phyloP scores from a whole-genome alignment of 352 stramenopile species.

The Phytophthora chlamydospora region DNA sequence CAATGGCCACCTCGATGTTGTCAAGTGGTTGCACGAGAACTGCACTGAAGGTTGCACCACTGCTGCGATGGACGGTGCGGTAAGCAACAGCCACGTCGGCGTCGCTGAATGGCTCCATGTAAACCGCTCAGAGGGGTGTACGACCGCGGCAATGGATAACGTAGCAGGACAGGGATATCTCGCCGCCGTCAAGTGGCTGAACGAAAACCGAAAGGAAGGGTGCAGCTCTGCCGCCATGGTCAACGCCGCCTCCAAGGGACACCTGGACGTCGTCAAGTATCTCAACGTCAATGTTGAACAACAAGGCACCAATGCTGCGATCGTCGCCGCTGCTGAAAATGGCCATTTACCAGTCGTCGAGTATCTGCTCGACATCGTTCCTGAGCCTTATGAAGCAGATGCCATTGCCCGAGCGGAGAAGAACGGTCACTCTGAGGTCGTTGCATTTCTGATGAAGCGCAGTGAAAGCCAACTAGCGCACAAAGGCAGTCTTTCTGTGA shows the following conservation, averaged over 20 bases:
- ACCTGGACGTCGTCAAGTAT: slow-evolving; percentile 29
- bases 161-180: slow-evolving; percentile 7
- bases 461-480: too few relatives aligned
- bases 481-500: too few relatives aligned
- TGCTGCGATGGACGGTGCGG: slow-evolving; percentile 17
- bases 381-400: too few relatives aligned
- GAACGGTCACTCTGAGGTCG: too few relatives aligned
- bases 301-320: slow-evolving; percentile 14
- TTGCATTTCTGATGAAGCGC: too few relatives aligned
- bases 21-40: too few relatives aligned
- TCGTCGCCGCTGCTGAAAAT: slow-evolving; percentile 1
- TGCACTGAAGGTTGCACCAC: background rate
- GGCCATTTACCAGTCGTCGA: too few relatives aligned
- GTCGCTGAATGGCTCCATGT: slow-evolving; percentile 13
- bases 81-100: background rate
- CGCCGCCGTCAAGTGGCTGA: slow-evolving; percentile 23
- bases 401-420: too few relatives aligned
- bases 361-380: too few relatives aligned
- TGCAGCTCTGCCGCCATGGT: slow-evolving; percentile 26
- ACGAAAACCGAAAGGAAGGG: slow-evolving; percentile 14
- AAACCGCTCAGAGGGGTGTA: slow-evolving; percentile 25
- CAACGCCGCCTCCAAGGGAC: background rate
- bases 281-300: slow-evolving; percentile 17
- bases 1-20: too few relatives aligned
- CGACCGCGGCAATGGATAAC: slow-evolving; percentile 26